Percentiles rank a stretch among this genome's conserved stretches.
phyloP scores from a whole-genome alignment of 2,329 filamentous ascomycete genomes.

The Aspergillus clavatus region DNA sequence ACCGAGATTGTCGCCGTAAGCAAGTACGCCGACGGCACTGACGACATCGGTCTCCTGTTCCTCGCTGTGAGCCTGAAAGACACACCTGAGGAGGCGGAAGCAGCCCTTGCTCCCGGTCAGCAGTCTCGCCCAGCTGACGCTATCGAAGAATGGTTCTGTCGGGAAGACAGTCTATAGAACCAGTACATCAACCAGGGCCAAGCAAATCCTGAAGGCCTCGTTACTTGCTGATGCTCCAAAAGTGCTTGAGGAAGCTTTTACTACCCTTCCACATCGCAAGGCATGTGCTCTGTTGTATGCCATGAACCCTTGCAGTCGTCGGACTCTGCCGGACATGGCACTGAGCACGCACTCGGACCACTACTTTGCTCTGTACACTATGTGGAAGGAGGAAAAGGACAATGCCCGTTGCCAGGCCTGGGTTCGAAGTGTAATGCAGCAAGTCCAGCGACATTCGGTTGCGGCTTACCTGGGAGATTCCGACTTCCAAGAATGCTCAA shows the following conservation, averaged over 20 bases:
- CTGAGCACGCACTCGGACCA: conserved; percentile 53
- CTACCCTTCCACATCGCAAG: conserved; percentile 44
- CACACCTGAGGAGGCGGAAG: neutral
- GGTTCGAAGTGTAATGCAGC: conserved; percentile 40
- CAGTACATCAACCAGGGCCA: conserved; percentile 32
- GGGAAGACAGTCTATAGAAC: conserved; percentile 1
- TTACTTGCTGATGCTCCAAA: conserved; percentile 40
- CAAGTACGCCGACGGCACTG: neutral
- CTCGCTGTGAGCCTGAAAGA: neutral
- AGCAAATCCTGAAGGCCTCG: conserved; percentile 45
- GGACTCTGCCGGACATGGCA: conserved; percentile 48
- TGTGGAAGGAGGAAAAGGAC: conserved; percentile 47
- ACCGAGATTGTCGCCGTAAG: neutral
- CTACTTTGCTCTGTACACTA: conserved; percentile 52
- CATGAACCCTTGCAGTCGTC: conserved; percentile 47
- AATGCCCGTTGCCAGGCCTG: conserved; percentile 44
- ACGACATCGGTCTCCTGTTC: neutral
- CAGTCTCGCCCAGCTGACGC: neutral
- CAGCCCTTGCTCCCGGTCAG: neutral
- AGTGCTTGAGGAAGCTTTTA: conserved; percentile 46
- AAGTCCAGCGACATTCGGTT: conserved; percentile 38
- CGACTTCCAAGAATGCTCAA: conserved; percentile 48
- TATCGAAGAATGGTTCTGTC: neutral
- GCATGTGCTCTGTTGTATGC: conserved; percentile 48
- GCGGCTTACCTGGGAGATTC: conserved; percentile 54